Evolutionary conservation across 306 rosid genomes (phyloP), one percentile per base, ranked within the genome.

Genomic region (Prunus mira): DNA sequence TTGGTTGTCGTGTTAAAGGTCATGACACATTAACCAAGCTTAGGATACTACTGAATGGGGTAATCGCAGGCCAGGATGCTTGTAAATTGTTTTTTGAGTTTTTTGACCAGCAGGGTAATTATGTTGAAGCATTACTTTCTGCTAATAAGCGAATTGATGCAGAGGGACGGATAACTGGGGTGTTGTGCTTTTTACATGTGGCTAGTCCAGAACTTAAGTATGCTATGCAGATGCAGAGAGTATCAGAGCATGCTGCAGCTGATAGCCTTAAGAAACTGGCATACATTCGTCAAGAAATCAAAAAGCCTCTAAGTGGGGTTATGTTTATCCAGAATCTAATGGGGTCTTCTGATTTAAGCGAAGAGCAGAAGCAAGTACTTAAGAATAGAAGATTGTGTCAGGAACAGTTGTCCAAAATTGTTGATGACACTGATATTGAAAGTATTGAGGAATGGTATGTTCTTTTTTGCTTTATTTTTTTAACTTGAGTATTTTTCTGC

Each of bases 1-100:
- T 75, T 41, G 88, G 88, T 14, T 81, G 79, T 77, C 77, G 79
- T 64, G 81, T 85, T 52, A 85, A 85, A 72, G 88, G 82, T 54
- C 77, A 75, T 58, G 80, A 82, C 73, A 85, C 86, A 17, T 72
- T 85, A 27, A 85, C 74, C 68, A 75, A 75, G 74, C 86, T 85
- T 60, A 75, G 65, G 70, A 85, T 81, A 66, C 50, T 81, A 28
- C 70, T 81, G 41, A 82, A 81, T 61, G 74, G 77, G 60, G 77
- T 82, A 45, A 69, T 85, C 34, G 67, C 74, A 10, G 83, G 79
- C 76, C 76, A 78, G 51, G 77, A 81, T 67, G 65, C 76, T 2
- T 71, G 83, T 71, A 81, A 85, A 68, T 78, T 78, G 75, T 49
- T 78, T 60, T 81, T 85, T 60, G 80, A 83, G 18, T 85, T 85